phyloP scores from a whole-genome alignment of 768 basidiomycete species.

The Kwoniella newhampshirensis region DNA sequence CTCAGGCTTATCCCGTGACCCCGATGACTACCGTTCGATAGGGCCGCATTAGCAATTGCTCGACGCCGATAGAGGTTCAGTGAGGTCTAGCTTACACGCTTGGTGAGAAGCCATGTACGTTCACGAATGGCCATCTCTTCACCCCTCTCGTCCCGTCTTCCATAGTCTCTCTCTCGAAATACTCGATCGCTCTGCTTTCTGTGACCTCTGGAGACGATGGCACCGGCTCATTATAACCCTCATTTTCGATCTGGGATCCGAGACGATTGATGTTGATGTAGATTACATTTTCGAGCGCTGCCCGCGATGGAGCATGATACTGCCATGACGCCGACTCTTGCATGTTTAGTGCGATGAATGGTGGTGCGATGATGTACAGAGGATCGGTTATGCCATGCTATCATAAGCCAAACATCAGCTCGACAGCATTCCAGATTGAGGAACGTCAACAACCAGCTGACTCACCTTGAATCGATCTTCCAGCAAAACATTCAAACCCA shows the following conservation, averaged over 20 bases:
- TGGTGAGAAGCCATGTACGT: constrained; percentile 10
- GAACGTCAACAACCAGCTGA: constrained; percentile 8
- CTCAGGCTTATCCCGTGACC: constrained; percentile 9
- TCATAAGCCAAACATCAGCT: background rate
- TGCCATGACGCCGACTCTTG: constrained; percentile 71
- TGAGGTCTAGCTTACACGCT: constrained; percentile 6
- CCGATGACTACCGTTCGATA: background rate
- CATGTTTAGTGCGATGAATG: constrained; percentile 54
- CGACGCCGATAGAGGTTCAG: background rate
- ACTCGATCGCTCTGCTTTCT: background rate
- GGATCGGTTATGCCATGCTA: constrained; percentile 32
- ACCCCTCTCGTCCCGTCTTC: constrained; percentile 9
- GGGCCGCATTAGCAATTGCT: background rate
- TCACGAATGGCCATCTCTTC: constrained; percentile 13
- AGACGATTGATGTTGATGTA: constrained; percentile 28
- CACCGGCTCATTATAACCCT: background rate
- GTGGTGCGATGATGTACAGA: constrained; percentile 64
- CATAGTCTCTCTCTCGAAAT: constrained; percentile 6
- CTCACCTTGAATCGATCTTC: constrained; percentile 67
- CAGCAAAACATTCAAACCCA: constrained; percentile 74
- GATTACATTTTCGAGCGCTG: constrained; percentile 31
- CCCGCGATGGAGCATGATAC: constrained; percentile 59
- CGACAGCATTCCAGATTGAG: background rate
- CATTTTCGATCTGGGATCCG: constrained; percentile 2
- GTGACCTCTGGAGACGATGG: background rate